Evolutionary conservation across 495 filamentous ascomycete species (phyloP).

Genomic region (Penicillium antarcticum): DNA sequence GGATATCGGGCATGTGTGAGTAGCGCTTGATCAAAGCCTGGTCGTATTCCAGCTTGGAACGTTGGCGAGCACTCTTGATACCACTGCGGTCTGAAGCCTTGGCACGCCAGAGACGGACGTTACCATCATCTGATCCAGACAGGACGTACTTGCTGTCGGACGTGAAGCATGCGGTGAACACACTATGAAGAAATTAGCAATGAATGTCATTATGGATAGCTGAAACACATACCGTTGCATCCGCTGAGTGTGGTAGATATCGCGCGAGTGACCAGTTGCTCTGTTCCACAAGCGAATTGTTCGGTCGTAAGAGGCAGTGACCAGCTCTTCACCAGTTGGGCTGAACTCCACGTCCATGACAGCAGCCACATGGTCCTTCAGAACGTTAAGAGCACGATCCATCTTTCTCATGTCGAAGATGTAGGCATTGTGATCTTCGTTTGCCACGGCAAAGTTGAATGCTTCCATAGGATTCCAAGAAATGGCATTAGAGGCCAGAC

Average conservation of each 20-base stretch:
- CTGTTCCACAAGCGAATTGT: conserved; percentile 79
- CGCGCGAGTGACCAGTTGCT: conserved; percentile 75
- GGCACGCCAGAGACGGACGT: conserved; percentile 86
- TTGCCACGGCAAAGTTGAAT: conserved; percentile 84
- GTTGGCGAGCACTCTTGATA: conserved; percentile 77
- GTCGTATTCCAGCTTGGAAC: conserved; percentile 90
- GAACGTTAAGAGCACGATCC: conserved; percentile 79
- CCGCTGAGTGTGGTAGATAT: conserved; percentile 95
- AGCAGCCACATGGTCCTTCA: conserved; percentile 92
- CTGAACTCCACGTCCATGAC: conserved; percentile 97
- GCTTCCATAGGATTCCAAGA: conserved; percentile 96
- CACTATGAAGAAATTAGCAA: conserved; percentile 38
- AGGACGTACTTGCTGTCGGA: conserved; percentile 87
- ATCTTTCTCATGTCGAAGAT: conserved; percentile 88
- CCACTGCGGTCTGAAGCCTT: conserved; percentile 83
- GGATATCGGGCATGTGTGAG: conserved; percentile 93
- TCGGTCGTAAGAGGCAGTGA: conserved; percentile 84
- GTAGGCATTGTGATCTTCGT: conserved; percentile 76
- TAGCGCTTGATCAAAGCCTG: conserved; percentile 79
- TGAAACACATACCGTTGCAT: conserved; percentile 68
- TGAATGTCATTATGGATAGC: neutral
- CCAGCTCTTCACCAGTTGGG: conserved; percentile 90
- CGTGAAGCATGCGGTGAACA: conserved; percentile 82
- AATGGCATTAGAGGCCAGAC: conserved; percentile 78
- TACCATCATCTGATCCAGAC: conserved; percentile 88